Conservation (phyloP, 2,329 filamentous ascomycete species). For the Rutstroemia sydowiana region DNA sequence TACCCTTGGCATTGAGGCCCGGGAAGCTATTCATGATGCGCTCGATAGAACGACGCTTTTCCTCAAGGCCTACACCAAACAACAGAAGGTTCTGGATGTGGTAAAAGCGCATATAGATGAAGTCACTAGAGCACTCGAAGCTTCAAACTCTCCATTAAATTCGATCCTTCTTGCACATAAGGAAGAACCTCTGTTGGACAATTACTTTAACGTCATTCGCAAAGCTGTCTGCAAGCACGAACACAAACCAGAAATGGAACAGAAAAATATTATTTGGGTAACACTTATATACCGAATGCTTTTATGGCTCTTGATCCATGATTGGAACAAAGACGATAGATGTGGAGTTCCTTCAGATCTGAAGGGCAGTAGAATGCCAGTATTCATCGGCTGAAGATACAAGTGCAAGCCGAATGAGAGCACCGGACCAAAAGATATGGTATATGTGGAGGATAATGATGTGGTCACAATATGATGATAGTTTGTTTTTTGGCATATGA, state of each 20-base stretch:
- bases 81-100: constrained; percentile 21
- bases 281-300: constrained; percentile 50
- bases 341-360: constrained; percentile 47
- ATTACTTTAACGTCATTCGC: constrained; percentile 43
- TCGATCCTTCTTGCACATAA: constrained; percentile 38
- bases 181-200: constrained; percentile 43
- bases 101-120: constrained; percentile 23
- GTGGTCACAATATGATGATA: neutral
- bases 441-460: neutral
- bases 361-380: constrained; percentile 46
- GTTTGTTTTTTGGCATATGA: neutral
- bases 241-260: constrained; percentile 13
- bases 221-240: constrained; percentile 13
- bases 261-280: constrained; percentile 42
- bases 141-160: constrained; percentile 31
- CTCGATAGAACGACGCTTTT: constrained; percentile 21
- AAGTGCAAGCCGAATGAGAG: neutral
- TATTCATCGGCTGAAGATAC: constrained; percentile 40
- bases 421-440: neutral
- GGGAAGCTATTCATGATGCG: constrained; percentile 26
- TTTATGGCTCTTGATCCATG: constrained; percentile 50
- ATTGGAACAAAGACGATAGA: constrained; percentile 47
- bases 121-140: constrained; percentile 39
- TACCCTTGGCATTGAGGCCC: constrained; percentile 16
- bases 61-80: constrained; percentile 14